Evolutionary conservation across 2,329 filamentous ascomycete genomes (phyloP).

Genomic region (Diaporthe sp.): DNA sequence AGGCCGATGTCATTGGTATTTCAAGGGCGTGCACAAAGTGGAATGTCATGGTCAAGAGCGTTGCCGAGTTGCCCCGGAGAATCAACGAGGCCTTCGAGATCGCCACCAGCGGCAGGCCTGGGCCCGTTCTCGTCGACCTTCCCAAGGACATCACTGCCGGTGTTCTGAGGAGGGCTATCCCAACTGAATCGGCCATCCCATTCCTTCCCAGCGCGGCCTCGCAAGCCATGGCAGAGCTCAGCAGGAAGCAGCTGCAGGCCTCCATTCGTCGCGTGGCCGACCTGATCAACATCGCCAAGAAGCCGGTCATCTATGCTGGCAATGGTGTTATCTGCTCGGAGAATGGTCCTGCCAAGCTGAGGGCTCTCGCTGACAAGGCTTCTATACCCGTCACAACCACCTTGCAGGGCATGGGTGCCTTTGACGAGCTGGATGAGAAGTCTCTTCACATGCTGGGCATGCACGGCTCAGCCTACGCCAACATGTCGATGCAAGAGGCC

Average conservation of each 20-base stretch:
- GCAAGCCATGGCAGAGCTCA: constrained; percentile 79
- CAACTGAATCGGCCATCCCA: constrained; percentile 77
- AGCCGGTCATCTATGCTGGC: constrained; percentile 94
- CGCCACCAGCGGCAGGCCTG: constrained; percentile 91
- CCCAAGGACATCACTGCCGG: constrained; percentile 96
- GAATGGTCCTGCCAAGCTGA: constrained; percentile 82
- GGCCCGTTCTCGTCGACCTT: constrained; percentile 93
- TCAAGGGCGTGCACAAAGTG: constrained; percentile 97
- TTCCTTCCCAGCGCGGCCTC: constrained; percentile 88
- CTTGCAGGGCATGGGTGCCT: constrained; percentile 91
- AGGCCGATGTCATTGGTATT: constrained; percentile 94
- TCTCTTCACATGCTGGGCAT: constrained; percentile 98
- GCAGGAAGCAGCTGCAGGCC: constrained; percentile 75
- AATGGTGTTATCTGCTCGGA: constrained; percentile 86
- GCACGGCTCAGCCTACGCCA: constrained; percentile 97
- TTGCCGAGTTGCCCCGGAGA: constrained; percentile 89
- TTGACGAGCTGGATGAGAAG: constrained; percentile 93
- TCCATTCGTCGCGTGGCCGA: constrained; percentile 82
- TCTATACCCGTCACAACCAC: constrained; percentile 96
- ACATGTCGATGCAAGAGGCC: constrained; percentile 97
- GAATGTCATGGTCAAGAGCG: constrained; percentile 98
- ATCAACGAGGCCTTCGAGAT: constrained; percentile 99
- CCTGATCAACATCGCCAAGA: constrained; percentile 89
- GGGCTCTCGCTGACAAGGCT: constrained; percentile 88
- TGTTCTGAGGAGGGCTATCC: constrained; percentile 85